Base-by-base conservation (phyloP, 305 asterid genomes). In the Salvia sclarea region DNA sequence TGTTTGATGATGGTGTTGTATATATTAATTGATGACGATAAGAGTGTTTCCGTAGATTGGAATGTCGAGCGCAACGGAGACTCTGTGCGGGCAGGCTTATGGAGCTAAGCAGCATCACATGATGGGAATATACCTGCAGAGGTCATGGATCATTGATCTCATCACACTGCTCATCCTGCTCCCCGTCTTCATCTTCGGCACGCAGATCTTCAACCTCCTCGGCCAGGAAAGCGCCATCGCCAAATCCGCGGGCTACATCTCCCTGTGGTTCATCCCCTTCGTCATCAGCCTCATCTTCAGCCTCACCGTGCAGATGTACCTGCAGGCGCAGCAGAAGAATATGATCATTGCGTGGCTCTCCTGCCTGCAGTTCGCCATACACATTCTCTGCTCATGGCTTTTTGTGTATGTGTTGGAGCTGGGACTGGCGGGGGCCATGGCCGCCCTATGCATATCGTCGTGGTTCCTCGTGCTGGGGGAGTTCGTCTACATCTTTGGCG, bases 251-350 rank as follows among this genome's bases (percentile, higher is more conserved):
- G 95, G 94, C 50, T 56, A 56, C 11, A 57, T 79, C 44, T 76
- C 97, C 17, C 20, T 77, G 20, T 84, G 90, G 91, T 90, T 86
- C 83, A 81, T 90, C 8, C 82, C 86, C 0, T 66, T 77, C 6
- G 30, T 74, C 45, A 82, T 86, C 60, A 70, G 80, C 72, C 52
- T 81, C 2, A 74, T 86, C 20, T 90, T 90, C 33, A 35, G 78
- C 30, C 33, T 76, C 64, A 88, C 94, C 2, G 81, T 82, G 53
- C 97, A 90, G 53, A 90, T 88, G 96, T 91, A 60, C 78, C 83
- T 91, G 6, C 96, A 86, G 82, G 96, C 96, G 14, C 97, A 88
- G 75, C 92, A 84, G 75, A 91, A 86, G 84, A 91, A 88, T 72
- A 2, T 71, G 76, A 47, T 91, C 13, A 74, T 91, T 16, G 95